Base-by-base conservation (phyloP, 2,329 filamentous ascomycete genomes). In the Fusarium torulosum region DNA sequence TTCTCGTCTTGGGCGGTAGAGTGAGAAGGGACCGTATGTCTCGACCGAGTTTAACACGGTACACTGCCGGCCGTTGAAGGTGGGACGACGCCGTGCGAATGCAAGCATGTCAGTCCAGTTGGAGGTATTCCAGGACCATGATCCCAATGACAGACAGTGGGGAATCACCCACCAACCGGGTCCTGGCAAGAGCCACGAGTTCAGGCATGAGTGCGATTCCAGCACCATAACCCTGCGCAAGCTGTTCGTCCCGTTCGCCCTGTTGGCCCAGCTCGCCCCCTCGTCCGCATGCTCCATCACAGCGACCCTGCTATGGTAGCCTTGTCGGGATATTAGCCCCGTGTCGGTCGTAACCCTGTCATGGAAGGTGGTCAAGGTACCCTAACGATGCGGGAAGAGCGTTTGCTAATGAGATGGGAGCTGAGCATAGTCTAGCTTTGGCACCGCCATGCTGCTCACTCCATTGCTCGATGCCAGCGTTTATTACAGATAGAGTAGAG, bases 331-430 rank as follows among this genome's bases (percentile, higher is more conserved):
- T 69, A 66, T 53, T 60, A 67, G 64, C 64, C 68, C 71, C 70
- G 69, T 73, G 71, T 64, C 57, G 59, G 69, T 68, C 64, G 59
- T 73, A 72, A 72, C 71, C 71, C 65, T 73, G 71, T 69, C 71
- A 72, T 61, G 71, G 71, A 73, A 73, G 71, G 67, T 73, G 71
- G 56, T 64, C 53, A 72, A 71, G 61, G 29, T 63, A 63, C 42
- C 40, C 44, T 44, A 51, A 63, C 46, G 59, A 44, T 38, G 51
- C 51, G 50, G 54, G 41, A 63, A 45, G 40, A 63, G 29, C 35
- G 44, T 63, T 53, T 46, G 51, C 59, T 63, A 58, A 72, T 52
- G 45, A 62, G 57, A 72, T 52, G 45, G 62, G 59, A 62, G 67
- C 65, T 67, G 66, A 69, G 50, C 62, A 50, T 51, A 38, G 29